Conservation (phyloP, 1,284 basidiomycete species). For the Limonomyces culmigenus region DNA sequence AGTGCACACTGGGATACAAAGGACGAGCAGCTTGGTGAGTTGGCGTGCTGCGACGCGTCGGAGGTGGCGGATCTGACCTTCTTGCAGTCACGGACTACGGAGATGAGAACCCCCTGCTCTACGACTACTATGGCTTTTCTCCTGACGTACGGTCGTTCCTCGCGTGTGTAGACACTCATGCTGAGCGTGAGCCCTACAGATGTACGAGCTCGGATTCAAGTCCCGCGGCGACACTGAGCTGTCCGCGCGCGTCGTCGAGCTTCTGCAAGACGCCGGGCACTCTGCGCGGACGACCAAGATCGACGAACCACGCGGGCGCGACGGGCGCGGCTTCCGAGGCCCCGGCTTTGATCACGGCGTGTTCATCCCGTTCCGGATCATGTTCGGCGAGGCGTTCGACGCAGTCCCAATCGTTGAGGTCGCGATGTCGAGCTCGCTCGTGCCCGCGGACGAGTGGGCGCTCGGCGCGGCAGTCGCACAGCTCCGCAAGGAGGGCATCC, state of each 20-base stretch:
- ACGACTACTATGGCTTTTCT: conserved; percentile 59
- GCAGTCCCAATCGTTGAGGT: conserved; percentile 53
- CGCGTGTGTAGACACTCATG: neutral
- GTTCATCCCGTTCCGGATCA: conserved; percentile 60
- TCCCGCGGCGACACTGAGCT: conserved; percentile 42
- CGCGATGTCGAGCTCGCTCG: conserved; percentile 45
- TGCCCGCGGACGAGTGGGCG: conserved; percentile 45
- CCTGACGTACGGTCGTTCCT: conserved; percentile 13
- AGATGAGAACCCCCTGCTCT: conserved; percentile 51
- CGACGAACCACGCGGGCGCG: conserved; percentile 39
- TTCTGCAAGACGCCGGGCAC: conserved; percentile 45
- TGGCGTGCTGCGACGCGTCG: neutral
- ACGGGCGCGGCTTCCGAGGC: conserved; percentile 49
- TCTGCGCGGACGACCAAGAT: conserved; percentile 30
- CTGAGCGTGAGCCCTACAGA: conserved; percentile 1
- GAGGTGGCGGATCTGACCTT: neutral
- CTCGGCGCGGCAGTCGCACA: conserved; percentile 42
- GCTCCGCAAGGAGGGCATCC: conserved; percentile 39
- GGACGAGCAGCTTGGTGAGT: conserved; percentile 33
- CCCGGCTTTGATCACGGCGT: conserved; percentile 55
- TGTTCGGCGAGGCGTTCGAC: conserved; percentile 50
- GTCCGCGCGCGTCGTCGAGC: conserved; percentile 37
- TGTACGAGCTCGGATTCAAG: conserved; percentile 52
- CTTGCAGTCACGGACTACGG: conserved; percentile 52
- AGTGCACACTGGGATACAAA: conserved; percentile 66